These are phyloP conservation scores for Fusarium marasasianum DNA, from an alignment of 2,329 filamentous ascomycete genomes.

Conservation along the genomic window DNA sequence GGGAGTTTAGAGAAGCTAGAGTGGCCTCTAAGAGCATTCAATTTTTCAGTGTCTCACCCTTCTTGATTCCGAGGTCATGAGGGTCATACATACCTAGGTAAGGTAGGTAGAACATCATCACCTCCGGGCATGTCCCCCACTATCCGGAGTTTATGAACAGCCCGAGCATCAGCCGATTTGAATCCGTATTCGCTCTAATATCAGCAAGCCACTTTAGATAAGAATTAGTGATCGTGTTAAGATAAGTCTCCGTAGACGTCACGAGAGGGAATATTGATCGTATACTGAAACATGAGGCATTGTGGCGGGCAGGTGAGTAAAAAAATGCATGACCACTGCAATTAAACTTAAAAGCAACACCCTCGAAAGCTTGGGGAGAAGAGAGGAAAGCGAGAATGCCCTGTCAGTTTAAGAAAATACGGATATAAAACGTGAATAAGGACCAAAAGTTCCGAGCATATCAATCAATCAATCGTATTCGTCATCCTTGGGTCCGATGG, in stretches of 20 bases:
- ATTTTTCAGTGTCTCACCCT: background rate
- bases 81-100: background rate
- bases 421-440: slow-evolving; percentile 16
- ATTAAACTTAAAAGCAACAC: background rate
- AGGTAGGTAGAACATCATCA: background rate
- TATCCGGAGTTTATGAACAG: slow-evolving; percentile 19
- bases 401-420: background rate
- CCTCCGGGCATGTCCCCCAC: slow-evolving; percentile 15
- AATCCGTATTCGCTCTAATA: slow-evolving; percentile 22
- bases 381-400: background rate
- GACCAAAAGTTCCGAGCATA: background rate
- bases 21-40: background rate
- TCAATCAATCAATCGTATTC: slow-evolving; percentile 24
- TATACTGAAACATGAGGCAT: background rate
- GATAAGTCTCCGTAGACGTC: background rate
- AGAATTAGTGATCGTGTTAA: background rate
- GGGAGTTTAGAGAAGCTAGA: background rate
- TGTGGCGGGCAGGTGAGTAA: background rate
- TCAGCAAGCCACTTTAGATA: slow-evolving; percentile 7
- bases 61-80: slow-evolving; percentile 16
- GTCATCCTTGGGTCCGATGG: slow-evolving; percentile 22
- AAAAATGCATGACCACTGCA: background rate
- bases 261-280: background rate
- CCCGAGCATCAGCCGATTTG: slow-evolving; percentile 38
- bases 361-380: background rate